These are phyloP conservation scores for Hordeum pubiflorum DNA, from an alignment of 202 grass and related monocot species.

Conservation along the genomic window DNA sequence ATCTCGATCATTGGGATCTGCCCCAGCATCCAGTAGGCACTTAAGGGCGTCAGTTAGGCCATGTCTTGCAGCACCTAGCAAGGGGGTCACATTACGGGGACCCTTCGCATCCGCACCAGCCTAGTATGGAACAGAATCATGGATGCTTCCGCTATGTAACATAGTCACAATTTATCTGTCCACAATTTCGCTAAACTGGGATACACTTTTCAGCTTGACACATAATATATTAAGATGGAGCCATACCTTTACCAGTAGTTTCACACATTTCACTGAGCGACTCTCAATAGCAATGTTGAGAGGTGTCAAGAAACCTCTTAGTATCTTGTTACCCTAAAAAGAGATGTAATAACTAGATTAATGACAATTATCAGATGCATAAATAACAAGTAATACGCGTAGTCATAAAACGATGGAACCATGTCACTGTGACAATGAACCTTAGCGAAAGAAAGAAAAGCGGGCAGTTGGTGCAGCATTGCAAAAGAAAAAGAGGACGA, in stretches of 20 bases:
- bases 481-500: background rate
- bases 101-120: background rate
- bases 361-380: background rate
- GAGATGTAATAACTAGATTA: background rate
- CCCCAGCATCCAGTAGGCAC: background rate
- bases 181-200: background rate
- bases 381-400: background rate
- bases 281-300: background rate
- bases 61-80: background rate
- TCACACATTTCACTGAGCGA: constrained; percentile 1
- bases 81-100: background rate
- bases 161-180: background rate
- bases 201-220: background rate
- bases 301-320: background rate
- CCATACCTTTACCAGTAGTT: background rate
- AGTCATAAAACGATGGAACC: background rate
- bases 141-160: background rate
- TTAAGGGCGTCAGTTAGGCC: background rate
- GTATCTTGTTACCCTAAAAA: background rate
- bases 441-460: background rate
- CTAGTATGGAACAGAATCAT: background rate
- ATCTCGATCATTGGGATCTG: background rate
- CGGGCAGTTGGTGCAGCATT: background rate
- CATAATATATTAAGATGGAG: background rate
- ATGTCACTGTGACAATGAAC: background rate